Evolutionary conservation across 208 protist genomes (phyloP), one percentile per base, ranked within the genome.

Genomic region (Endotrypanum monterogeii): DNA sequence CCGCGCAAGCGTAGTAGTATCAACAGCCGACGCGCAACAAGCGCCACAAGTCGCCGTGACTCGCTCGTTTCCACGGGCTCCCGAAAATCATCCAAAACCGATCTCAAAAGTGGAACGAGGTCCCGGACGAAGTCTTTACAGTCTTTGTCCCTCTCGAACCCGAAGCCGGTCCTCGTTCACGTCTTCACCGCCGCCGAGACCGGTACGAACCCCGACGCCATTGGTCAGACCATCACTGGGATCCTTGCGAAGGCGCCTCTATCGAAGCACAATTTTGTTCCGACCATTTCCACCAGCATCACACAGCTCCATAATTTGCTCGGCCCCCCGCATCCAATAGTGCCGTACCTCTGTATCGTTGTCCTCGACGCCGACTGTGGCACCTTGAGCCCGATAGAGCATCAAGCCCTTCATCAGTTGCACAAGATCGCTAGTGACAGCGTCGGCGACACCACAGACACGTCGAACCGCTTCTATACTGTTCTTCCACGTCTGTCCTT

Each of bases 181-280:
- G 71, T 85, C n/a, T 80, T 91, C 48, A 63, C 83, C 16, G 71
- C 55, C 16, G 74, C 80, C 6, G 62, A 83, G 28, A 44, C 50
- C 0, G 58, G 71, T 28, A 56, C 66, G 55, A 65, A 66, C 28
- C 82, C 76, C 5, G 54, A 57, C 2, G 73, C 83, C 9, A 57
- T 89, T n/a, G 87, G 84, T 23, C 62, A 85, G 55, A 61, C 78
- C 37, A 70, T 91, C 44, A 82, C 75, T 11, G 44, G 72, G 12
- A 77, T 91, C 18, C 71, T 91, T 39, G 76, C 82, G 12, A 65
- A 75, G 56, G 62, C 87, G 4, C 79, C 84, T 9, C 80, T 91
- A 46, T 83, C 76, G 9, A 76, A 67, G 30, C 68, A 85, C 83
- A 80, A 77, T 62, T 75, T 91, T 48, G 25, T 74, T 3, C 72